These are phyloP conservation scores for Leccinum pellstonianum DNA, from an alignment of 768 basidiomycete species.

Conservation along the genomic window DNA sequence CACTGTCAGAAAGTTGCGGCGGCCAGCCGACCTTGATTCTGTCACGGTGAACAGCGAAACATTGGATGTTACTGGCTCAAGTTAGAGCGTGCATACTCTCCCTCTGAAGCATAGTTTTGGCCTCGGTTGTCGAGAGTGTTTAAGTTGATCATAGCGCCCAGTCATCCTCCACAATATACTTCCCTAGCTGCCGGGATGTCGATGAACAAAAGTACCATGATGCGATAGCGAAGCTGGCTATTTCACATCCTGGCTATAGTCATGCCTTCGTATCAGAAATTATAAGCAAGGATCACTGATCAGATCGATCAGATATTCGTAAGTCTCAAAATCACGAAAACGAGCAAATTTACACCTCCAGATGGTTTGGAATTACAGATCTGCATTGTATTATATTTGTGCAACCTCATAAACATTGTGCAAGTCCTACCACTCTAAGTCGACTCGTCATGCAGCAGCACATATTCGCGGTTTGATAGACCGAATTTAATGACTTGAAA, in stretches of 20 bases:
- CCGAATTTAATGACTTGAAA: conserved; percentile 81
- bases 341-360: conserved; percentile 1
- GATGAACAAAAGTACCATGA: background rate
- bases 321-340: background rate
- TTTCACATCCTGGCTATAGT: background rate
- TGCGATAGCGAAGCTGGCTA: background rate
- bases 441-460: conserved; percentile 79
- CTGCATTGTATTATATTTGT: background rate
- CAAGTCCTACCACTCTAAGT: conserved; percentile 27
- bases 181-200: conserved; percentile 11
- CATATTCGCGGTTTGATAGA: conserved; percentile 77
- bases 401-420: background rate
- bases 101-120: conserved; percentile 26
- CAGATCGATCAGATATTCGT: conserved; percentile 1
- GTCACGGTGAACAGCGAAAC: too few relatives aligned
- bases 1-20: too few relatives aligned
- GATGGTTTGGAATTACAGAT: background rate
- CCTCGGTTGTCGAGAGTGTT: conserved; percentile 33
- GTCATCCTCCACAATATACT: conserved; percentile 24
- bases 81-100: conserved; percentile 8
- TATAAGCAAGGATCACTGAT: background rate
- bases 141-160: conserved; percentile 31
- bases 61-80: background rate
- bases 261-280: background rate
- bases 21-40: background rate